Conservation (phyloP, 2,329 filamentous ascomycete genomes). For the Aspergillus melleus region DNA sequence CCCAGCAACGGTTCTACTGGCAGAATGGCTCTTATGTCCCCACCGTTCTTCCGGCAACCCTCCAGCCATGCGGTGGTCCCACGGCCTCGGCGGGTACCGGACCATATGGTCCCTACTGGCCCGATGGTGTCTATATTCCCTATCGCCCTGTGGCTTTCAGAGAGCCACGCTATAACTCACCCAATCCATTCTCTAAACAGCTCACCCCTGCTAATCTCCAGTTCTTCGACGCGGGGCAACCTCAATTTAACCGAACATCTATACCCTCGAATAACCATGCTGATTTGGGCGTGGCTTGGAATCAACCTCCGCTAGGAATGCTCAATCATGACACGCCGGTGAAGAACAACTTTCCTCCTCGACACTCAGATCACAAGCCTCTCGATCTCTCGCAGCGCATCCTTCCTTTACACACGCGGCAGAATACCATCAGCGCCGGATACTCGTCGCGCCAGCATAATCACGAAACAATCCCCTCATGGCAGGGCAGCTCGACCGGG, state of each 20-base stretch:
- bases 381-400: constrained; percentile 28
- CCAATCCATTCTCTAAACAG: constrained; percentile 24
- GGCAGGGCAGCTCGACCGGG: constrained; percentile 23
- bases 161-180: constrained; percentile 49
- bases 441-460: constrained; percentile 20
- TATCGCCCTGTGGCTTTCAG: constrained; percentile 60
- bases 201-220: constrained; percentile 21
- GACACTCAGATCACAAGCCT: constrained; percentile 36
- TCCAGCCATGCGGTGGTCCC: constrained; percentile 58
- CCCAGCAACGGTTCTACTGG: constrained; percentile 42
- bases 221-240: constrained; percentile 32
- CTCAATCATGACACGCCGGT: constrained; percentile 30
- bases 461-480: constrained; percentile 26
- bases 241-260: constrained; percentile 28
- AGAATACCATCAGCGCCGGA: constrained; percentile 20
- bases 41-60: constrained; percentile 59
- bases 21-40: constrained; percentile 54
- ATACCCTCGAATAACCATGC: constrained; percentile 26
- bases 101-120: constrained; percentile 63
- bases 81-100: constrained; percentile 59
- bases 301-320: constrained; percentile 27
- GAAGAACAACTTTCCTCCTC: constrained; percentile 39
- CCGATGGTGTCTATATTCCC: constrained; percentile 61
- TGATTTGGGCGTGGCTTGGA: constrained; percentile 34
- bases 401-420: constrained; percentile 30